Evolutionary conservation across 2,329 filamentous ascomycete species (phyloP), one percentile per base, ranked within the genome.

Genomic region (Coniella lustricola): DNA sequence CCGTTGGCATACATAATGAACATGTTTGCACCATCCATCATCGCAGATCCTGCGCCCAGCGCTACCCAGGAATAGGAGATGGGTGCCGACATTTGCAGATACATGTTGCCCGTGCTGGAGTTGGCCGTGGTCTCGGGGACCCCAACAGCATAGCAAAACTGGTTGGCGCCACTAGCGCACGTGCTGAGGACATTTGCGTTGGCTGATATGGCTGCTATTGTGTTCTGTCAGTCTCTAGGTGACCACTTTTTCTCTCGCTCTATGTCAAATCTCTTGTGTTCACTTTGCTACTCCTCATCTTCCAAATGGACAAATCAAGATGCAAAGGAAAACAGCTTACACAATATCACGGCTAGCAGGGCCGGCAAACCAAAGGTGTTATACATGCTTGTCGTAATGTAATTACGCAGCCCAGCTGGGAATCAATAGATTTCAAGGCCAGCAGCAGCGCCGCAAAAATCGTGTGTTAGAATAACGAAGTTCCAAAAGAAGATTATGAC

Each of bases 1-100:
- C 77, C 77, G 54, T 81, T 70, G 39, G 75, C 64, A 61, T 85
- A 85, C 55, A 84, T 69, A 57, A 85, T 54, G 59, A 85, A 83
- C 49, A 84, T 81, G 59, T 80, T 75, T 43, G 80, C 62, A 29
- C 71, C 75, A 13, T 60, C 35, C 81, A 85, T 85, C 21, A 20
- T 37, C 36, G 54, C 51, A 0, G 58, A 56, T 39, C 81, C 81
- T 29, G 76, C 77, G 25, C 77, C 81, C 16, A 84, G 66, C 8
- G 69, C 75, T 14, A 81, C 70, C 81, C 81, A 85, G 51, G 62
- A 57, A 59, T 75, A 75, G 5, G 64, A 65, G 2, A 68, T 67
- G 1, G 77, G 75, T 3, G 78, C 77, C n/a, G 65, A 65, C 48
- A 85, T 69, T 58, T 82, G 79, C 54, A 84, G 71, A 60, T 79